Evolutionary conservation across 208 protist genomes (phyloP).

Genomic region (Leishmania tropica): DNA sequence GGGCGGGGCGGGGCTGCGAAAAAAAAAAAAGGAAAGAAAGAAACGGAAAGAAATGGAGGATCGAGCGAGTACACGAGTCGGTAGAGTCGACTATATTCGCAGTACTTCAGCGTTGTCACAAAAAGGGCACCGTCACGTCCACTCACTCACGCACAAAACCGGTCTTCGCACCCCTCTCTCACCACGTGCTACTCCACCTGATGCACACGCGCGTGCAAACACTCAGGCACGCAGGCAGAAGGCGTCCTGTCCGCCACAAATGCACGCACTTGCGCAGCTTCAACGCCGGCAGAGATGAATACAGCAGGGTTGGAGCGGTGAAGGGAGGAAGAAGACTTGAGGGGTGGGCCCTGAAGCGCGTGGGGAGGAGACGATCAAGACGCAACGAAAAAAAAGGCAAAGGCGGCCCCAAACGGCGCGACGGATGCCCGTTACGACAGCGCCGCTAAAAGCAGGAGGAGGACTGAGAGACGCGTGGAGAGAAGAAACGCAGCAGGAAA

Average conservation of each 20-base stretch:
- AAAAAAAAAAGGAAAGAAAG: background rate
- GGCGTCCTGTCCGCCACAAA: background rate
- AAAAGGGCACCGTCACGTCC: background rate
- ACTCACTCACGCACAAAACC: background rate
- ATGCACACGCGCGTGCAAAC: background rate
- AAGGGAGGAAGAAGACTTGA: background rate
- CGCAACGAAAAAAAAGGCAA: background rate
- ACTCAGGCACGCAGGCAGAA: background rate
- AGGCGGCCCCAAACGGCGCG: background rate
- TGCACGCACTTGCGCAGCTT: background rate
- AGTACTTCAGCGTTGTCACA: background rate
- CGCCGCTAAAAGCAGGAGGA: background rate
- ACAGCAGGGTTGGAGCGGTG: background rate
- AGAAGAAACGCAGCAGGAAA: background rate
- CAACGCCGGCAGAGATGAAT: background rate
- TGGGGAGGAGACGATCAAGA: background rate
- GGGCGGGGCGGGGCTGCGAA: background rate
- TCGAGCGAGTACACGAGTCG: background rate
- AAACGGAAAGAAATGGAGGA: background rate
- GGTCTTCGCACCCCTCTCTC: background rate
- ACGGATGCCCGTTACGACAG: background rate
- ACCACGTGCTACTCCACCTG: background rate
- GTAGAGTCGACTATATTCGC: background rate
- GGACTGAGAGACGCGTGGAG: background rate
- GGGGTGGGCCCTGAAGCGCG: background rate